Evolutionary conservation across 31 red algal genomes (phyloP), one percentile per base, ranked within the genome.

Genomic region (Odonthalia washingtoniensis): DNA sequence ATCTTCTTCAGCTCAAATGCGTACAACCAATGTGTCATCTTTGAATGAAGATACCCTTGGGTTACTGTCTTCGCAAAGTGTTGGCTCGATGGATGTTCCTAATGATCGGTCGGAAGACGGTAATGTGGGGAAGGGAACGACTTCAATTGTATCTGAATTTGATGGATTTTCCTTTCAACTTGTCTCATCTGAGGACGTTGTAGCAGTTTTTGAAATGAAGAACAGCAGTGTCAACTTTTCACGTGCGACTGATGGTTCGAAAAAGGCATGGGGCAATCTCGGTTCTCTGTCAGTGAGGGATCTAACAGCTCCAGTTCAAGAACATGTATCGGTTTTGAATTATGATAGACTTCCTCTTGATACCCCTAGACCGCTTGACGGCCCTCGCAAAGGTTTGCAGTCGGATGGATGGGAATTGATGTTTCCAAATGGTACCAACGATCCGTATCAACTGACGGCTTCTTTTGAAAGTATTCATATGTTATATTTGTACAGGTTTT

Each of bases 141-240:
- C 60, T n/a, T 76, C 63, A 14, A 38, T 90, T 17, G 70, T 53
- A 35, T 88, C 91, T 24, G 81, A 94, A 61, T 91, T 95, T 72
- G 93, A 95, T 61, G 93, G 93, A 40, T 80, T 95, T 24, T 83
- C 62, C 3, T 82, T 87, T 73, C 87, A 95, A 53, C 88, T 95
- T 38, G 84, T 90, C 3, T 82, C 93, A 12, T 90, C 93, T 14
- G 88, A 83, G 17, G 93, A 88, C 18, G 93, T 70, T 49, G 72
- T 95, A 2, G 93, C 93, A 24, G 38, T 91, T 17, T 57, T 91
- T 6, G 93, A 95, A 66, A 83, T 95, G 82, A 87, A 60, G 40
- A 65, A 86, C 4, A 91, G 87, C 53, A 78, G 73, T 33, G 79
- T 91, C 49, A 46, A 87, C 4, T 87, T 81, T n/a, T 41, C 63